Evolutionary conservation across 139 green algal genomes (phyloP).

Genomic region (Chlorella ohadii): DNA sequence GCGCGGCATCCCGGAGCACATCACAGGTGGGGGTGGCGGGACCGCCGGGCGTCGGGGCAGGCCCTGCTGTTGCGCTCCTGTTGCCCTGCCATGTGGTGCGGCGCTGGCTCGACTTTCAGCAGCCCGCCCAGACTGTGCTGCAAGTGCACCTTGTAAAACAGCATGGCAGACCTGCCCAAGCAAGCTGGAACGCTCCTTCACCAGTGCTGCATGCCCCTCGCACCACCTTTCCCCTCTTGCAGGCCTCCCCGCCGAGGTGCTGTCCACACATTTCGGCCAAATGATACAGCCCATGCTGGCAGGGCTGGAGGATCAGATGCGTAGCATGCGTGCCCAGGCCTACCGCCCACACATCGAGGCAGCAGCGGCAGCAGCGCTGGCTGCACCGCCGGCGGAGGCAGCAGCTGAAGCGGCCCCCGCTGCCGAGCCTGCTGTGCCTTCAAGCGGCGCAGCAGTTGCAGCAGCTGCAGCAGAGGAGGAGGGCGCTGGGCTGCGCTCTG

Average conservation of each 20-base stretch:
- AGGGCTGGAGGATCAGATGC: constrained; percentile 39
- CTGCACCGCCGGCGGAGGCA: neutral
- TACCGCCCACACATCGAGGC: neutral
- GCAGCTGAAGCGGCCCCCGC: neutral
- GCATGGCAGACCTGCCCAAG: no score
- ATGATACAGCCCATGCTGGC: constrained; percentile 56
- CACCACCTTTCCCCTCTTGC: neutral
- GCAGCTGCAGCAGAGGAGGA: neutral
- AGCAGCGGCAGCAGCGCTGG: neutral
- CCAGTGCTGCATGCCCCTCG: no score
- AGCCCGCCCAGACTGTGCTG: no score
- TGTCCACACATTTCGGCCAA: constrained; percentile 61
- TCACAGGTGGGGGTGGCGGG: constrained; percentile 25
- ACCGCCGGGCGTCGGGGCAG: no score
- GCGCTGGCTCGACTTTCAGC: no score
- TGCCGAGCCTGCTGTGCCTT: no score
- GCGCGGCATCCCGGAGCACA: constrained; percentile 50
- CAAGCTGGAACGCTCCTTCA: no score
- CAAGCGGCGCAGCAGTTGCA: neutral
- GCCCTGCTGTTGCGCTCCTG: no score
- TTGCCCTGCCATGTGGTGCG: no score
- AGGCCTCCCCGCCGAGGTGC: constrained; percentile 46
- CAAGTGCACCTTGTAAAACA: no score
- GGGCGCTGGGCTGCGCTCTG: neutral
- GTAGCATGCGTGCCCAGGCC: constrained; percentile 8